Conservation (phyloP, 176 grass and related monocot genomes). For the Eragrostis nindensis region DNA sequence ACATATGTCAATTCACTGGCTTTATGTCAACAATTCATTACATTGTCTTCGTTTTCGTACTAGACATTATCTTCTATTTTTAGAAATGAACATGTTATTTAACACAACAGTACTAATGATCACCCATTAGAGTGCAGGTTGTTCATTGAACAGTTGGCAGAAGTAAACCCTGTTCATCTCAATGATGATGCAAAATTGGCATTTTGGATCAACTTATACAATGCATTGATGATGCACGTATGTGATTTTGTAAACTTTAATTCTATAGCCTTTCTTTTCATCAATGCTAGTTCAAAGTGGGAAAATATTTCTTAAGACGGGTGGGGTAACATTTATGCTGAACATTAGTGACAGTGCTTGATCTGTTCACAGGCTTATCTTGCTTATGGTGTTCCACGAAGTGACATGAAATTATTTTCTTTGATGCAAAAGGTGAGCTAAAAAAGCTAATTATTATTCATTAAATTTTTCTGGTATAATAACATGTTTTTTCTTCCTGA, state of each 20-base stretch:
- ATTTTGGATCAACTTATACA: constrained; percentile 98
- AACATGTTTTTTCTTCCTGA: not conserved
- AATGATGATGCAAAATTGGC: constrained; percentile 69
- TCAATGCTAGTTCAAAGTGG: not conserved
- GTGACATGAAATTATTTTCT: constrained; percentile 86
- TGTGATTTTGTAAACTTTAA: constrained; percentile 10
- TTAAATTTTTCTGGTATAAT: not conserved
- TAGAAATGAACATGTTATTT: not conserved
- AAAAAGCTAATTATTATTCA: not conserved
- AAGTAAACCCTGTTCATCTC: constrained; percentile 82
- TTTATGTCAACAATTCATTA: constrained; percentile 3
- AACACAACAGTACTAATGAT: constrained; percentile 35
- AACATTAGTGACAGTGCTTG: not conserved
- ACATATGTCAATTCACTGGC: not conserved
- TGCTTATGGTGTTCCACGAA: constrained; percentile 93
- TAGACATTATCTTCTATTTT: not conserved
- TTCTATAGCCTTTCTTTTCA: constrained; percentile 26
- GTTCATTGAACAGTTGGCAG: constrained; percentile 86
- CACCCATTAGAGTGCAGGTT: constrained; percentile 53
- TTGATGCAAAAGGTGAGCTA: constrained; percentile 92
- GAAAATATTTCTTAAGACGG: not conserved
- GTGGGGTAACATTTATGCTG: not conserved
- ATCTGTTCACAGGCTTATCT: constrained; percentile 72
- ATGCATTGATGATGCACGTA: constrained; percentile 95
- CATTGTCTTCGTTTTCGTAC: not conserved